These are phyloP conservation scores for Ascochyta pisi DNA, from an alignment of 2,329 filamentous ascomycete species.

Conservation along the genomic window DNA sequence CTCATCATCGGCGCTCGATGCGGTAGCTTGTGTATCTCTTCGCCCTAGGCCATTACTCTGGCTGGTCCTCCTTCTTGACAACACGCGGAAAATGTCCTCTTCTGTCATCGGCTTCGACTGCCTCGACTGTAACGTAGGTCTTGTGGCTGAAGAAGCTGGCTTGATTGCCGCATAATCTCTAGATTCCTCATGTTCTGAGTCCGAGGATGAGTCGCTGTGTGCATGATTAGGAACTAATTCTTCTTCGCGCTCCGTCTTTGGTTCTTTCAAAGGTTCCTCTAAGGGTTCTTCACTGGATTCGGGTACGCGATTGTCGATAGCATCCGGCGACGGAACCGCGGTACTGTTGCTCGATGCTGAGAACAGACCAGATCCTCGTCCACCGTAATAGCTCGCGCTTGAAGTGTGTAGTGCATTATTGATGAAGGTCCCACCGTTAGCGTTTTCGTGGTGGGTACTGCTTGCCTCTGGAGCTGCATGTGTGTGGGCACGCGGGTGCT, in stretches of 20 bases:
- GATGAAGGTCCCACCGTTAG: constrained; percentile 19
- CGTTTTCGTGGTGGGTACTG: neutral
- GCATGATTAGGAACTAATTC: constrained; percentile 19
- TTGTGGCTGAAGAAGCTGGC: constrained; percentile 18
- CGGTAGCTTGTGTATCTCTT: constrained; percentile 33
- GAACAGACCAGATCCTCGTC: constrained; percentile 13
- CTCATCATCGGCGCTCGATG: constrained; percentile 45
- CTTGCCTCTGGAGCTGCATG: constrained; percentile 16
- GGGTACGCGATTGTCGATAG: neutral
- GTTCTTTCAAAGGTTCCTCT: neutral
- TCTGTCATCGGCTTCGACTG: constrained; percentile 52
- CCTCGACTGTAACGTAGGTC: constrained; percentile 29
- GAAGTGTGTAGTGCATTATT: constrained; percentile 31
- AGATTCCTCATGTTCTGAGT: constrained; percentile 32
- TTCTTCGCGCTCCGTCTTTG: constrained; percentile 18
- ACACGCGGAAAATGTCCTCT: constrained; percentile 59
- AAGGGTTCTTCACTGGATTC: neutral
- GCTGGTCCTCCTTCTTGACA: constrained; percentile 59
- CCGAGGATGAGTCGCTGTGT: constrained; percentile 20
- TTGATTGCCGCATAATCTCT: constrained; percentile 31
- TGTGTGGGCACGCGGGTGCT: constrained; percentile 33
- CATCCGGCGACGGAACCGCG: constrained; percentile 15
- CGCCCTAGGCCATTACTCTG: constrained; percentile 30
- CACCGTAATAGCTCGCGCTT: constrained; percentile 23
- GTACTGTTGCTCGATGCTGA: constrained; percentile 23